These are phyloP conservation scores for Sporothrix curviconia DNA, from an alignment of 2,329 filamentous ascomycete species.

Conservation along the genomic window DNA sequence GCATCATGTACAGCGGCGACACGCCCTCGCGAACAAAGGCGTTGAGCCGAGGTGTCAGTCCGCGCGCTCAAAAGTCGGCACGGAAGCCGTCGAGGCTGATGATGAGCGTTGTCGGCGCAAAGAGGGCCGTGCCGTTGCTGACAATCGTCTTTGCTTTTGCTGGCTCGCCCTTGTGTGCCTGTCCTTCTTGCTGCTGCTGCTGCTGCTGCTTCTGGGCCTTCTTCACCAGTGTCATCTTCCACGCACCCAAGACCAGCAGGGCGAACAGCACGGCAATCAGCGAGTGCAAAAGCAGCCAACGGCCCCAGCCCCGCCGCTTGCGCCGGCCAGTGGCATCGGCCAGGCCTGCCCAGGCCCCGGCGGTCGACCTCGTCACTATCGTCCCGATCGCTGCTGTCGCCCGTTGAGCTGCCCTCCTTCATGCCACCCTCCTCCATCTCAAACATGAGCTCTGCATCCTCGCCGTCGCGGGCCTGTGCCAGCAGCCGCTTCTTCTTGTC, in stretches of 20 bases:
- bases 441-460: constrained; percentile 74
- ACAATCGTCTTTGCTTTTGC: constrained; percentile 26
- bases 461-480: constrained; percentile 51
- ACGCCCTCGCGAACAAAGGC: constrained; percentile 75
- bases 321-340: constrained; percentile 35
- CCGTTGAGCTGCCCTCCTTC: constrained; percentile 58
- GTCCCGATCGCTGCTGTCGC: constrained; percentile 55
- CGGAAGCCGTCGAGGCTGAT: constrained; percentile 95
- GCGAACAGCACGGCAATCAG: constrained; percentile 48
- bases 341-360: constrained; percentile 42
- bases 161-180: constrained; percentile 17
- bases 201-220: constrained; percentile 22
- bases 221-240: constrained; percentile 48
- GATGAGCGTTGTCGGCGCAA: constrained; percentile 85
- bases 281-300: constrained; percentile 47
- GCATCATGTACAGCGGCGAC: constrained; percentile 85
- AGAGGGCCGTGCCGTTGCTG: constrained; percentile 82
- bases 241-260: constrained; percentile 50
- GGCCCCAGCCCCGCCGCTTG: constrained; percentile 32
- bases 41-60: constrained; percentile 74
- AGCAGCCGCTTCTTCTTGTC: constrained; percentile 48
- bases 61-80: constrained; percentile 83
- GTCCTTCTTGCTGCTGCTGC: not conserved
- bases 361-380: constrained; percentile 55
- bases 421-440: constrained; percentile 81